Percentiles rank a stretch among this genome's conserved stretches.
phyloP scores from a whole-genome alignment of 1,284 basidiomycete species.

The Ustilago sp. region DNA sequence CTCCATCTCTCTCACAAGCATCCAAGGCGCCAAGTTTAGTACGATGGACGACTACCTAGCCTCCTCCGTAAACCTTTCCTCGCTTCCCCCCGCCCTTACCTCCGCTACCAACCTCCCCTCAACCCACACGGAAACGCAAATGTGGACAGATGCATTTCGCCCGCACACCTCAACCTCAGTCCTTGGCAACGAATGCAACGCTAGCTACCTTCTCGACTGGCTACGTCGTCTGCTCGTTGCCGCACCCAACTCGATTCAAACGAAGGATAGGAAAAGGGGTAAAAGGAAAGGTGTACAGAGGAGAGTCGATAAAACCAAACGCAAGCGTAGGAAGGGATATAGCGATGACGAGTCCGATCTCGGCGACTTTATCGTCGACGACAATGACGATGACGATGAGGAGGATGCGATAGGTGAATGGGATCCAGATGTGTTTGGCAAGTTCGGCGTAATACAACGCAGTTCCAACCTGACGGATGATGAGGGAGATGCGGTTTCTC shows the following conservation, averaged over 20 bases:
- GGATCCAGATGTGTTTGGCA: slow-evolving; percentile 50
- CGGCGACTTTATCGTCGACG: slow-evolving; percentile 56
- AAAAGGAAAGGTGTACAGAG: slow-evolving; percentile 37
- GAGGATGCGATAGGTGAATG: slow-evolving; percentile 42
- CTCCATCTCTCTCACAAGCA: slow-evolving; percentile 8
- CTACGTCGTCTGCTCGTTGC: slow-evolving; percentile 48
- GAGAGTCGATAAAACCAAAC: slow-evolving; percentile 27
- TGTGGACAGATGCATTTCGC: slow-evolving; percentile 49
- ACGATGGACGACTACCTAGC: slow-evolving; percentile 19
- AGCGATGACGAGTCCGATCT: slow-evolving; percentile 39
- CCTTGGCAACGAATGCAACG: slow-evolving; percentile 43
- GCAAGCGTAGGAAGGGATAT: slow-evolving; percentile 10
- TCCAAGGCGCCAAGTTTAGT: not conserved
- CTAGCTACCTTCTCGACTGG: slow-evolving; percentile 54
- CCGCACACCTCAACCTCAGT: slow-evolving; percentile 34
- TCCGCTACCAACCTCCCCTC: not conserved
- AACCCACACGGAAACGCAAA: slow-evolving; percentile 5
- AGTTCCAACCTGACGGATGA: not conserved
- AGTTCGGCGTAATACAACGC: slow-evolving; percentile 37
- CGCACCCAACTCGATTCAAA: slow-evolving; percentile 17
- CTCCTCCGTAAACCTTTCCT: slow-evolving; percentile 12
- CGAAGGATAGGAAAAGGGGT: slow-evolving; percentile 10
- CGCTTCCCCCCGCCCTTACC: not conserved
- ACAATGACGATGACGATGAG: slow-evolving; percentile 46
- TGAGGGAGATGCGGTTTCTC: not conserved